Conservation (phyloP, 2,329 filamentous ascomycete genomes). For the Penicillium sp. region DNA sequence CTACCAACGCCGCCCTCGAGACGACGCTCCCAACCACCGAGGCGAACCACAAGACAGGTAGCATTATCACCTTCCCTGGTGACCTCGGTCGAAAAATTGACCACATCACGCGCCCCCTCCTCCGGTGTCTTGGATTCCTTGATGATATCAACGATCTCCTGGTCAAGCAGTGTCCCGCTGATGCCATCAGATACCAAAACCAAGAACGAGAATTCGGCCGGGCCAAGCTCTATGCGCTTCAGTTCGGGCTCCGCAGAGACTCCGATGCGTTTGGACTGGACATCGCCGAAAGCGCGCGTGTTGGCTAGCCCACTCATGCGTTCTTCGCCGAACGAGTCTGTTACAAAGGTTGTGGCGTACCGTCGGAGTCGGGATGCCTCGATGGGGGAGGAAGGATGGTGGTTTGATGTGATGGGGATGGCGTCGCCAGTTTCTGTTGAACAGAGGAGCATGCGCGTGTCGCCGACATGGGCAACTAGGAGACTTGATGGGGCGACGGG, state of each 20-base stretch:
- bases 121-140: constrained; percentile 93
- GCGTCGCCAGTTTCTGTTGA: constrained; percentile 78
- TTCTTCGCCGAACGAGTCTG: constrained; percentile 96
- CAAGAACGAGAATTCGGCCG: constrained; percentile 84
- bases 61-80: constrained; percentile 63
- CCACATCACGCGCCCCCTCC: constrained; percentile 73
- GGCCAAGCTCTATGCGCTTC: constrained; percentile 70
- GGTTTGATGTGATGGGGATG: constrained; percentile 80
- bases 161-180: constrained; percentile 78
- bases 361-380: constrained; percentile 81
- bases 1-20: constrained; percentile 82
- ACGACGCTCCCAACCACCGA: constrained; percentile 63
- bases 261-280: constrained; percentile 84
- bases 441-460: constrained; percentile 87
- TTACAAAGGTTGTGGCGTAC: constrained; percentile 82
- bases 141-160: constrained; percentile 93
- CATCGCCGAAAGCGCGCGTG: constrained; percentile 90
- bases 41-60: constrained; percentile 60
- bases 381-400: constrained; percentile 83
- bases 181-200: constrained; percentile 88
- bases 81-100: constrained; percentile 86
- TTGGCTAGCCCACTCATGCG: constrained; percentile 92
- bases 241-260: constrained; percentile 94
- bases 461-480: constrained; percentile 85
- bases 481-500: constrained; percentile 80